Percentiles rank a stretch among this genome's conserved stretches.
These are phyloP conservation scores for Aspergillus sp. DNA, from an alignment of 2,329 filamentous ascomycete genomes.

Conservation along the genomic window DNA sequence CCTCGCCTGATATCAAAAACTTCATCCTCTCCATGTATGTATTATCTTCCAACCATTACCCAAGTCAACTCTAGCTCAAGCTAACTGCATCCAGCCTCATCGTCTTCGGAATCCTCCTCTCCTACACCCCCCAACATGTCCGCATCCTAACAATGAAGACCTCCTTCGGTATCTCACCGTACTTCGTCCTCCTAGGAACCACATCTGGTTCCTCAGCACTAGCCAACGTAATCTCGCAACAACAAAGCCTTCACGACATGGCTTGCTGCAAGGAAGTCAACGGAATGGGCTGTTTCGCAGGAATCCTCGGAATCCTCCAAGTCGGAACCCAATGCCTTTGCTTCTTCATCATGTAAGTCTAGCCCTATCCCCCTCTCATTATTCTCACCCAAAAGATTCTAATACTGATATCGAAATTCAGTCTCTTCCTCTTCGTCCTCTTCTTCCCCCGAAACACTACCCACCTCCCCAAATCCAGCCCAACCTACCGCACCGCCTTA, in stretches of 20 bases:
- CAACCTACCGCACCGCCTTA: constrained; percentile 77
- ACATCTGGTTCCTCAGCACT: constrained; percentile 87
- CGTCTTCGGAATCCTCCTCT: constrained; percentile 82
- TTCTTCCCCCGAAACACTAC: constrained; percentile 75
- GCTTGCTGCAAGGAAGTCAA: constrained; percentile 82
- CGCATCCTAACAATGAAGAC: constrained; percentile 84
- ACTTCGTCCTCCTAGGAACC: constrained; percentile 91
- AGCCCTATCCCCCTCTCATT: not conserved
- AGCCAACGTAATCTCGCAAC: constrained; percentile 86
- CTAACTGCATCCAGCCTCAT: constrained; percentile 58
- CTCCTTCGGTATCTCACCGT: constrained; percentile 92
- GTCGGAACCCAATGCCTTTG: constrained; percentile 90
- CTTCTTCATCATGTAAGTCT: constrained; percentile 82
- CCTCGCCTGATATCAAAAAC: constrained; percentile 54
- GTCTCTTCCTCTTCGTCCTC: constrained; percentile 87
- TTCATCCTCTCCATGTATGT: constrained; percentile 57
- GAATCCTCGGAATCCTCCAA: constrained; percentile 84
- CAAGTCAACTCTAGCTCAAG: not conserved
- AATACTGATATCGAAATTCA: constrained; percentile 38
- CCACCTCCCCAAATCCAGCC: constrained; percentile 55
- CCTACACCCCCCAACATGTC: constrained; percentile 91
- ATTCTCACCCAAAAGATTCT: no score
- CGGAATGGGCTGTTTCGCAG: constrained; percentile 79
- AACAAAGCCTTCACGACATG: constrained; percentile 79
- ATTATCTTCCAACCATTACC: constrained; percentile 6